phyloP scores from a whole-genome alignment of 192 early-diverging fungal species.

The Coemansia asiatica region DNA sequence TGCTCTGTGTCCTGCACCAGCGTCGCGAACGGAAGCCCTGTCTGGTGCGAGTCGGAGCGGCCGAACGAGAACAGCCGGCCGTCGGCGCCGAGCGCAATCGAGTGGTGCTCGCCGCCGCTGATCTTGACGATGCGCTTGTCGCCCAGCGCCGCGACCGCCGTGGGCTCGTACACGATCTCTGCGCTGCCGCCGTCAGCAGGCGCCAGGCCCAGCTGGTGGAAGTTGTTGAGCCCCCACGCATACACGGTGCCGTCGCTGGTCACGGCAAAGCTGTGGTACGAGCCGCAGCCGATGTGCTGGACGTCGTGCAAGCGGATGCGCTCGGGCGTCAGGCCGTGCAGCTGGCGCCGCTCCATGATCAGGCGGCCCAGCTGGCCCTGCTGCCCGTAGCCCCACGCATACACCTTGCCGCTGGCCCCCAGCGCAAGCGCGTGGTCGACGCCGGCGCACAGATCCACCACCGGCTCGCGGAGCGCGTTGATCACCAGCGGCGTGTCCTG shows the following conservation, averaged over 20 bases:
- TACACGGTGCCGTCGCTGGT: constrained; percentile 66
- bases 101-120: constrained; percentile 85
- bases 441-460: constrained; percentile 80
- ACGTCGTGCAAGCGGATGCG: constrained; percentile 61
- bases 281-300: constrained; percentile 68
- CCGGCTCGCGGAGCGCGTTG: constrained; percentile 58
- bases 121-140: constrained; percentile 57
- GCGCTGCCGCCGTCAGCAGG: constrained; percentile 41
- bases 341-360: constrained; percentile 70
- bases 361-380: constrained; percentile 86
- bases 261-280: constrained; percentile 83
- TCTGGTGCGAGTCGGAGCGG: constrained; percentile 77
- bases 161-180: constrained; percentile 59
- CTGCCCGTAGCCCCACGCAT: constrained; percentile 88
- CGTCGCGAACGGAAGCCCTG: constrained; percentile 64
- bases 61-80: constrained; percentile 83
- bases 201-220: constrained; percentile 78
- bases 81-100: constrained; percentile 70
- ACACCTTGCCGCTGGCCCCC: constrained; percentile 70
- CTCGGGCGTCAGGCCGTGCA: constrained; percentile 62
- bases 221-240: constrained; percentile 90
- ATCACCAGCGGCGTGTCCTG: constrained; percentile 64
- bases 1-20: constrained; percentile 24
- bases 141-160: constrained; percentile 57
- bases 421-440: constrained; percentile 84